phyloP scores from a whole-genome alignment of 768 basidiomycete species.

The Krasilnikovozyma curviuscula region DNA sequence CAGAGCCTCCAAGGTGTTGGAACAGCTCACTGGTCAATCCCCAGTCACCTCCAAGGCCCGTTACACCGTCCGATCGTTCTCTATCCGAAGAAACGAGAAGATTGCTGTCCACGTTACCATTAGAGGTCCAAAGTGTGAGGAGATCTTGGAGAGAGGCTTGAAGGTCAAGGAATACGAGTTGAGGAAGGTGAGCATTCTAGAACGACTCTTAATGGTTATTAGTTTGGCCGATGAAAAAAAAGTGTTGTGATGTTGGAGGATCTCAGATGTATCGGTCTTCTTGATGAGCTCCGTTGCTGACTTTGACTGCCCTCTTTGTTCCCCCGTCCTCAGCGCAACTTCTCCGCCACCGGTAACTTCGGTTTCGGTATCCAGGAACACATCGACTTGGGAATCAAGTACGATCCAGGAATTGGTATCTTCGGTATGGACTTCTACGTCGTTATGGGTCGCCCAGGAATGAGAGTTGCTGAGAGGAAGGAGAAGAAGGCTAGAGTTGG shows the following conservation, averaged over 20 bases:
- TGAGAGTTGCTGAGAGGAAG: constrained; percentile 76
- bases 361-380: constrained; percentile 99
- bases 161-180: constrained; percentile 99
- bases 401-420: constrained; percentile 96
- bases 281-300: neutral
- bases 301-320: neutral
- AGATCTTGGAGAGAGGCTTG: constrained; percentile 94
- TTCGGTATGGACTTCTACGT: constrained; percentile 96
- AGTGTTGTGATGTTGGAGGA: too few species aligned
- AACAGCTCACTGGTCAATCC: constrained; percentile 97
- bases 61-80: constrained; percentile 97
- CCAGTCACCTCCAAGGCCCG: constrained; percentile 99
- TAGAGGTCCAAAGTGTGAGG: constrained; percentile 97
- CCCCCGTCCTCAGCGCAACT: constrained; percentile 42
- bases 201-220: neutral
- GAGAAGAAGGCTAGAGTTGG: constrained; percentile 73
- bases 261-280: neutral
- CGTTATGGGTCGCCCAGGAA: constrained; percentile 91
- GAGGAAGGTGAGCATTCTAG: constrained; percentile 33
- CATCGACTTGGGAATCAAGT: constrained; percentile 95
- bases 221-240: too few species aligned
- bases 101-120: constrained; percentile 79
- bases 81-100: constrained; percentile 99
- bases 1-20: constrained; percentile 95
- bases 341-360: constrained; percentile 97